Percentiles rank a stretch among this genome's conserved stretches.
Conservation (phyloP, 345 rosid genomes). For the Eucalyptus virginea region DNA sequence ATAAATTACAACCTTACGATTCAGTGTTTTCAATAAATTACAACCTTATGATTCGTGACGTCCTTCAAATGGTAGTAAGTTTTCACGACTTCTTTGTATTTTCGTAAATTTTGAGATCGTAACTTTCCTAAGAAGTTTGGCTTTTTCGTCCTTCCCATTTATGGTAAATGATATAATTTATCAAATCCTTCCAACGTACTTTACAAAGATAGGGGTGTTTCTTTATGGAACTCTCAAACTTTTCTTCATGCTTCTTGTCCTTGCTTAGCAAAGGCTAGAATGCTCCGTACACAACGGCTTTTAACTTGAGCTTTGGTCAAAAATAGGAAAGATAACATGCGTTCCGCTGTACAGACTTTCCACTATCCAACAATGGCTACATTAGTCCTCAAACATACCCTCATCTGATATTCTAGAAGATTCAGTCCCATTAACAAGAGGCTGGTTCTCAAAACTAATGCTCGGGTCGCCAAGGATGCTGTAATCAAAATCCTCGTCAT, state of each 20-base stretch:
- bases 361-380: neutral
- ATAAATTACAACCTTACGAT: no score
- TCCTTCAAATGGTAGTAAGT: neutral
- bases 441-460: slow-evolving; percentile 31
- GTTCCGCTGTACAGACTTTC: neutral
- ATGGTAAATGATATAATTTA: no score
- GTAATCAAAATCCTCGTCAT: slow-evolving; percentile 52
- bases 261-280: no score
- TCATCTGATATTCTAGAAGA: slow-evolving; percentile 40
- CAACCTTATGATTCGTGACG: neutral
- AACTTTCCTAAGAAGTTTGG: neutral
- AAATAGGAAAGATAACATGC: neutral
- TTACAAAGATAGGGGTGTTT: neutral
- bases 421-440: slow-evolving; percentile 73
- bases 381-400: slow-evolving; percentile 26
- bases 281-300: neutral
- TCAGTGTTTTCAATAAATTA: no score
- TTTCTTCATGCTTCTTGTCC: neutral
- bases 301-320: neutral
- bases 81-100: neutral
- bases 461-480: slow-evolving; percentile 49
- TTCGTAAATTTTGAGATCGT: neutral
- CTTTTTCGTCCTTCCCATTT: no score
- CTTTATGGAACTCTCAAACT: neutral
- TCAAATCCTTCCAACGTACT: no score